These are phyloP conservation scores for Pseudoscleropodium purum DNA, from an alignment of 225 moss, liverwort and hornwort genomes.

Conservation along the genomic window DNA sequence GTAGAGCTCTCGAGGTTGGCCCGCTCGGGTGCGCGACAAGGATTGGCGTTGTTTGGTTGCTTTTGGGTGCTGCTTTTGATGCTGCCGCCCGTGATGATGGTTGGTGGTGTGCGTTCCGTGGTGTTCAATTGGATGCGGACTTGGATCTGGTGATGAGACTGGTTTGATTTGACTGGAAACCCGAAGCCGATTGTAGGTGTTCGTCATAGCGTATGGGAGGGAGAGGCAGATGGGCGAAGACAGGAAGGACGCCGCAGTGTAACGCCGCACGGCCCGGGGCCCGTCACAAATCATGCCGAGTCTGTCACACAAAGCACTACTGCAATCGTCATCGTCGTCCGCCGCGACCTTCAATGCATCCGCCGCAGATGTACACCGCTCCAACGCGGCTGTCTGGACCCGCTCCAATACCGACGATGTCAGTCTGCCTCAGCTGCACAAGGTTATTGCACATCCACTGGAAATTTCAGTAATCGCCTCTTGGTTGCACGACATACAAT, in stretches of 20 bases:
- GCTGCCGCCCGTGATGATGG: background rate
- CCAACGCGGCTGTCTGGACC: slow-evolving; percentile 72
- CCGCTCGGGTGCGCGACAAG: background rate
- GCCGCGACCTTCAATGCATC: slow-evolving; percentile 36
- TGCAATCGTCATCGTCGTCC: slow-evolving; percentile 56
- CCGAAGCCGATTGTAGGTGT: background rate
- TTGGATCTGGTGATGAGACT: slow-evolving; percentile 31
- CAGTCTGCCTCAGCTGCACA: slow-evolving; percentile 87
- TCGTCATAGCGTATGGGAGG: slow-evolving; percentile 64
- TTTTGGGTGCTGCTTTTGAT: background rate
- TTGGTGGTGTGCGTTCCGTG: background rate
- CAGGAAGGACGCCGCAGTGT: slow-evolving; percentile 59
- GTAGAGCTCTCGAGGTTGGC: background rate
- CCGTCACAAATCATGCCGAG: slow-evolving; percentile 90
- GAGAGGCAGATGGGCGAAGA: slow-evolving; percentile 62
- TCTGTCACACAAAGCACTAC: slow-evolving; percentile 87
- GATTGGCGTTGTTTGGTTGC: slow-evolving; percentile 2
- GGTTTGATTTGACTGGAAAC: background rate
- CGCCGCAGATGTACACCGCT: slow-evolving; percentile 46
- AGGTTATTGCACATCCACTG: slow-evolving; percentile 41
- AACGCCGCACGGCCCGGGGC: slow-evolving; percentile 32
- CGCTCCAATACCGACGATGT: slow-evolving; percentile 94
- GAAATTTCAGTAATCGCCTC: background rate
- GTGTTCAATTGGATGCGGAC: slow-evolving; percentile 19
- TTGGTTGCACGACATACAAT: background rate